A percentile compares a stretch with the other conserved stretches of the same genome.
phyloP scores from a whole-genome alignment of 345 rosid genomes.

The Melaleuca quinquenervia region DNA sequence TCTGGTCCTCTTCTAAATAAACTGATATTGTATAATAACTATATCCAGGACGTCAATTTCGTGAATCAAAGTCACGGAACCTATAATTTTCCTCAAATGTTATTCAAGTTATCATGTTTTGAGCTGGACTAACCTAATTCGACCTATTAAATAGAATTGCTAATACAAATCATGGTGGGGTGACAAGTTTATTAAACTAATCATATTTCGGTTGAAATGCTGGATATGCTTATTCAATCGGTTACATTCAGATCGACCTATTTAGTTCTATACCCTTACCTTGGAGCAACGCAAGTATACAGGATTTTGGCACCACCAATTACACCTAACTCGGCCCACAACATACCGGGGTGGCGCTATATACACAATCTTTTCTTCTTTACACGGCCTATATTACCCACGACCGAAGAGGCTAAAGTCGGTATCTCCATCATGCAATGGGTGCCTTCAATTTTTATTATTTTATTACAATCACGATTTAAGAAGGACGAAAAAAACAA shows the following conservation, averaged over 20 bases:
- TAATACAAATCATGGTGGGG: not conserved
- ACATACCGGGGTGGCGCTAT: not conserved
- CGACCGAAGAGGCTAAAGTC: not conserved
- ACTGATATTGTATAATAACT: not conserved
- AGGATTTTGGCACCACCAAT: not conserved
- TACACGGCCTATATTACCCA: not conserved
- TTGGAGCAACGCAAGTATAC: not conserved
- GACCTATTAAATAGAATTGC: not conserved
- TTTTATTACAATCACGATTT: not conserved
- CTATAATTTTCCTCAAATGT: not conserved
- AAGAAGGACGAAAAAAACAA: not conserved
- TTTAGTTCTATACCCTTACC: not conserved
- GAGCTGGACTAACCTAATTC: not conserved
- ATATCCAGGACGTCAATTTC: not conserved
- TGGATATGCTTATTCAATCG: not conserved
- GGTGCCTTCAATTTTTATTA: not conserved
- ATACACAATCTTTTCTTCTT: not conserved
- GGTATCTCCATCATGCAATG: not conserved
- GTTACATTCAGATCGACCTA: not conserved
- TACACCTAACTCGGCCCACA: not conserved
- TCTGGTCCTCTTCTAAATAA: not conserved
- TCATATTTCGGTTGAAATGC: not conserved
- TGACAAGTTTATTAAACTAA: not conserved
- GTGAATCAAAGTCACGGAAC: not conserved
- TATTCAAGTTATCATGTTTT: not conserved